Conservation (phyloP, 108 stramenopile genomes). For the Parietichytrium sp. region DNA sequence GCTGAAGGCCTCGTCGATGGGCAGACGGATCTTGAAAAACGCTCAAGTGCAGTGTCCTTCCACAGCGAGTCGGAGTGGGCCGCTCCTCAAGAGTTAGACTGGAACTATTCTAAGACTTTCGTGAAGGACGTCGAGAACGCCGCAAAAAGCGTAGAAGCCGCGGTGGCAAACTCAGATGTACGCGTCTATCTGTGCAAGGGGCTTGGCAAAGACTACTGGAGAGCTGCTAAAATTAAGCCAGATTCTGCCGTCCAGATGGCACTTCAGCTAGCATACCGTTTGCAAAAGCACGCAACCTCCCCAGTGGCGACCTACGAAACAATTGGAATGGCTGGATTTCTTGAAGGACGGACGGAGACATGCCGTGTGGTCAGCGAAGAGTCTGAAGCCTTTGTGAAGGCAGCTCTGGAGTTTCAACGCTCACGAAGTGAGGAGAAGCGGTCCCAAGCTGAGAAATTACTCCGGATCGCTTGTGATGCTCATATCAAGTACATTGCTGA, state of each 20-base stretch:
- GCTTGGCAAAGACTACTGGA: not conserved
- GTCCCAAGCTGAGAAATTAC: not conserved
- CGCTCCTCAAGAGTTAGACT: too few species aligned
- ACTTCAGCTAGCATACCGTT: conserved; percentile 12
- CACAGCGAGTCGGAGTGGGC: too few species aligned
- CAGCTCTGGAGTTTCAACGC: not conserved
- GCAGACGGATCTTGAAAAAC: not conserved
- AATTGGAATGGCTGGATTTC: not conserved
- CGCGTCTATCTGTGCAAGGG: not conserved
- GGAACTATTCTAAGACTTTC: not conserved
- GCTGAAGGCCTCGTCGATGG: not conserved
- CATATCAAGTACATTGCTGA: not conserved
- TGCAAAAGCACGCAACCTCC: not conserved
- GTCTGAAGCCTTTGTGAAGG: not conserved
- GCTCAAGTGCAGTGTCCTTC: too few species aligned
- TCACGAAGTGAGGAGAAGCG: too few species aligned
- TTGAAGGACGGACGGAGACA: not conserved
- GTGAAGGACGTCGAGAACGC: not conserved
- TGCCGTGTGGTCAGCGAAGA: not conserved
- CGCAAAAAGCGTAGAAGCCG: not conserved
- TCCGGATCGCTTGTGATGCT: conserved; percentile 7
- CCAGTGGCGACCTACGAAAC: conserved; percentile 13
- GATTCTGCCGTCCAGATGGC: conserved; percentile 35
- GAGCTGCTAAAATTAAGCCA: not conserved
- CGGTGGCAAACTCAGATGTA: conserved; percentile 2